Percentiles rank a stretch among this genome's conserved stretches.
Conservation (phyloP, 2,329 filamentous ascomycete genomes). For the Thielaviopsis ethacetica region DNA sequence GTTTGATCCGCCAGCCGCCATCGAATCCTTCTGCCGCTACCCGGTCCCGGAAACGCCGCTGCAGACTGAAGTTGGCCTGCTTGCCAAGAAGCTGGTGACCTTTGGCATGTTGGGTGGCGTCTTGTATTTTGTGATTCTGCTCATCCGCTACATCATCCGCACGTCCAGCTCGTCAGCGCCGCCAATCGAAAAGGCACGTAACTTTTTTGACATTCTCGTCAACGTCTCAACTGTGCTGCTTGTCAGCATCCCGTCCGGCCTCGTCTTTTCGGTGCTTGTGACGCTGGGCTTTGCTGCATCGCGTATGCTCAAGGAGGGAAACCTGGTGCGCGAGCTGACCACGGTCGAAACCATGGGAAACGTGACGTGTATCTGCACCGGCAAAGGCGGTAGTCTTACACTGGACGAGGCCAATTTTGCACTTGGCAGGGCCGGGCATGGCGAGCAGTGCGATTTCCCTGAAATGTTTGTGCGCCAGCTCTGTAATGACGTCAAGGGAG, state of each 20-base stretch:
- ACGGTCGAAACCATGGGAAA: constrained; percentile 50
- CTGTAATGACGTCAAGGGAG: constrained; percentile 19
- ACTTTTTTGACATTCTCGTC: constrained; percentile 26
- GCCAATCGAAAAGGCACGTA: constrained; percentile 34
- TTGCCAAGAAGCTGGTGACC: constrained; percentile 56
- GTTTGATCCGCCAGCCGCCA: constrained; percentile 55
- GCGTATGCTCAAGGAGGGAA: constrained; percentile 46
- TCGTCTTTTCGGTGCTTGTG: constrained; percentile 44
- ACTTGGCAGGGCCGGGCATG: constrained; percentile 34
- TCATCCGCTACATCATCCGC: constrained; percentile 23
- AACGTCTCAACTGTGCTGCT: constrained; percentile 39
- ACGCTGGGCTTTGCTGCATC: constrained; percentile 47
- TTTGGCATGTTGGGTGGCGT: constrained; percentile 25
- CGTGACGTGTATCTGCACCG: constrained; percentile 46
- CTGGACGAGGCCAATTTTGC: constrained; percentile 48
- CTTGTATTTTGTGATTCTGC: constrained; percentile 26
- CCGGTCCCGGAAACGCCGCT: constrained; percentile 63
- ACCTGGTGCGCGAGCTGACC: constrained; percentile 40
- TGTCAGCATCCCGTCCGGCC: constrained; percentile 42
- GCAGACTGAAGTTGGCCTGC: constrained; percentile 58
- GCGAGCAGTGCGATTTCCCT: constrained; percentile 22
- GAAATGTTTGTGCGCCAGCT: constrained; percentile 17
- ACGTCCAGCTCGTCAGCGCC: constrained; percentile 14
- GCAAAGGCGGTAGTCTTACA: constrained; percentile 50
- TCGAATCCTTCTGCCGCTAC: constrained; percentile 39